Evolutionary conservation across 352 stramenopile genomes (phyloP).

Genomic region (Thalassiosira hispida): DNA sequence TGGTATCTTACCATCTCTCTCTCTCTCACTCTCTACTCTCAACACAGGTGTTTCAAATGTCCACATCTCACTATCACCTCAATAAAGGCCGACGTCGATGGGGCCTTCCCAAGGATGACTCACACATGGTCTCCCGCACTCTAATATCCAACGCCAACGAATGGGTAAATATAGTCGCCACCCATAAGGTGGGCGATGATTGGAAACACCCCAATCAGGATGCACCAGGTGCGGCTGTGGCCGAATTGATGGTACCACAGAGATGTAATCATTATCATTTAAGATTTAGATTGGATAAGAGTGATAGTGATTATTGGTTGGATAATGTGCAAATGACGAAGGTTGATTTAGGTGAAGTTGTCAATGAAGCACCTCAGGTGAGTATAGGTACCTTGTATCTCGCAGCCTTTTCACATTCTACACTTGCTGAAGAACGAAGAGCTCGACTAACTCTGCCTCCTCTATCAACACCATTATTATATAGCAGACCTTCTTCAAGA

Average conservation of each 20-base stretch:
- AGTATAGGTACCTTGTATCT: too few relatives aligned
- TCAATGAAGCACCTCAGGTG: too few relatives aligned
- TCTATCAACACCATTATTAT: too few relatives aligned
- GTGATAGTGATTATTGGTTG: conserved; percentile 18
- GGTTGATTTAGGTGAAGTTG: too few relatives aligned
- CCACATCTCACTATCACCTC: conserved; percentile 33
- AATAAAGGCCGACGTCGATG: conserved; percentile 26
- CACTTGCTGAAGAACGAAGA: too few relatives aligned
- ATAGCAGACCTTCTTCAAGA: too few relatives aligned
- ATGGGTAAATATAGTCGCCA: conserved; percentile 35
- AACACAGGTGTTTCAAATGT: conserved; percentile 51
- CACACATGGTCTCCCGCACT: conserved; percentile 37
- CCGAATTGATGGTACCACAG: conserved; percentile 14
- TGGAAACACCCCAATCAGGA: too few relatives aligned
- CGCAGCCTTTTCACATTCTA: too few relatives aligned
- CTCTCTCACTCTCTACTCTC: too few relatives aligned
- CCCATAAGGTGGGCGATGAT: conserved; percentile 43
- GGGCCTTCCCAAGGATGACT: conserved; percentile 33
- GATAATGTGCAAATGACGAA: conserved; percentile 46
- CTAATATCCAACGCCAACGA: conserved; percentile 23
- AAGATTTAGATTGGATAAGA: conserved; percentile 15
- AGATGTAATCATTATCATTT: conserved; percentile 54
- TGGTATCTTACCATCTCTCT: too few relatives aligned
- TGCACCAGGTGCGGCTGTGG: conserved; percentile 11
- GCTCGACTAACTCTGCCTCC: too few relatives aligned